Percentiles rank a stretch among this genome's conserved stretches.
These are phyloP conservation scores for Arabidopsis lyrata DNA, from an alignment of 441 rosid species.

Conservation along the genomic window DNA sequence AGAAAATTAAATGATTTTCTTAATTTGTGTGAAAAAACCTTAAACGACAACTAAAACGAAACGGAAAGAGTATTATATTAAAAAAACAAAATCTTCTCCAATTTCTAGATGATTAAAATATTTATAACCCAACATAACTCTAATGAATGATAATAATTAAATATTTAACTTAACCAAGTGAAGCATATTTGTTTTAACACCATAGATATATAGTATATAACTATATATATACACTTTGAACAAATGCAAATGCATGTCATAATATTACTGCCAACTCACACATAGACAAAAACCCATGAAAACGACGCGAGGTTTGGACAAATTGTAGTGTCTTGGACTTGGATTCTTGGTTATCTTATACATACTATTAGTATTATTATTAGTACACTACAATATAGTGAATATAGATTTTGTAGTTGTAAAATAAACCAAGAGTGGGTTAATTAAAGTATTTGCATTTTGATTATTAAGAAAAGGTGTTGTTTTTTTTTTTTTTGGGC, in stretches of 20 bases:
- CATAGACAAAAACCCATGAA: constrained; percentile 28
- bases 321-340: constrained; percentile 28
- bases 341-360: constrained; percentile 17
- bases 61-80: no score
- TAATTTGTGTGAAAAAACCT: no score
- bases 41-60: no score
- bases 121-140: neutral
- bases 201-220: neutral
- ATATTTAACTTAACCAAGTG: neutral
- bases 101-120: neutral
- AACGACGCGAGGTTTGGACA: constrained; percentile 34
- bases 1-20: no score
- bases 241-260: constrained; percentile 36
- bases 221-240: neutral
- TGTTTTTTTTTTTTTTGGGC: no score
- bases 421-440: neutral
- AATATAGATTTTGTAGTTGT: neutral
- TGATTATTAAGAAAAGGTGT: neutral
- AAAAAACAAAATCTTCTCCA: neutral
- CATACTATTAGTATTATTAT: neutral
- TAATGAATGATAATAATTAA: neutral
- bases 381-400: neutral
- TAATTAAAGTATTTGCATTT: neutral
- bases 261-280: constrained; percentile 35
- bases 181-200: neutral